Evolutionary conservation across 2,329 filamentous ascomycete genomes (phyloP).

Genomic region (Nemania diffusa): DNA sequence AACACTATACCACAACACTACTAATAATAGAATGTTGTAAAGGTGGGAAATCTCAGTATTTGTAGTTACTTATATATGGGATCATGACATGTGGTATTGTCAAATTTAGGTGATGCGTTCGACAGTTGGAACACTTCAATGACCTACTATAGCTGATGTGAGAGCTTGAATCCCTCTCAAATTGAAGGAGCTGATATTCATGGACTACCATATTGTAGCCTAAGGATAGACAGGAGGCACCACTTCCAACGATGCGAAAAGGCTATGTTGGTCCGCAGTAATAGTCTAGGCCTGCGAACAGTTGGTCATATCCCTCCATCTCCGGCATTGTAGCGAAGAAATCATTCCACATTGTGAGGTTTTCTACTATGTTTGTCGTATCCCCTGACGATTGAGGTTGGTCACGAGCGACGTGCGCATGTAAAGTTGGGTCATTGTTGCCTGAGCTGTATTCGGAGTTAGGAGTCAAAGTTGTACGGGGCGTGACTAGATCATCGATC

Average conservation of each 20-base stretch:
- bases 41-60: too few relatives aligned
- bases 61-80: too few relatives aligned
- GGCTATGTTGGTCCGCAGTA: slow-evolving; percentile 37
- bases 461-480: neutral
- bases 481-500: slow-evolving; percentile 22
- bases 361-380: slow-evolving; percentile 19
- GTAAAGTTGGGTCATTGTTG: neutral
- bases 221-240: too few relatives aligned
- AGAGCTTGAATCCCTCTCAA: too few relatives aligned
- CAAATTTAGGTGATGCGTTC: too few relatives aligned
- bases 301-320: slow-evolving; percentile 40
- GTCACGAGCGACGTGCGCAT: neutral
- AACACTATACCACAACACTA: too few relatives aligned
- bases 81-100: too few relatives aligned
- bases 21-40: too few relatives aligned
- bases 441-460: neutral
- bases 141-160: too few relatives aligned
- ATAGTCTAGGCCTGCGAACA: slow-evolving; percentile 42
- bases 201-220: too few relatives aligned
- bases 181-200: too few relatives aligned
- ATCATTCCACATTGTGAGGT: slow-evolving; percentile 38
- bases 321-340: slow-evolving; percentile 31
- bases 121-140: too few relatives aligned
- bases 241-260: neutral
- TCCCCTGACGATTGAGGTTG: slow-evolving; percentile 9